Evolutionary conservation across 2,329 filamentous ascomycete species (phyloP).

Genomic region (Claviceps sp.): DNA sequence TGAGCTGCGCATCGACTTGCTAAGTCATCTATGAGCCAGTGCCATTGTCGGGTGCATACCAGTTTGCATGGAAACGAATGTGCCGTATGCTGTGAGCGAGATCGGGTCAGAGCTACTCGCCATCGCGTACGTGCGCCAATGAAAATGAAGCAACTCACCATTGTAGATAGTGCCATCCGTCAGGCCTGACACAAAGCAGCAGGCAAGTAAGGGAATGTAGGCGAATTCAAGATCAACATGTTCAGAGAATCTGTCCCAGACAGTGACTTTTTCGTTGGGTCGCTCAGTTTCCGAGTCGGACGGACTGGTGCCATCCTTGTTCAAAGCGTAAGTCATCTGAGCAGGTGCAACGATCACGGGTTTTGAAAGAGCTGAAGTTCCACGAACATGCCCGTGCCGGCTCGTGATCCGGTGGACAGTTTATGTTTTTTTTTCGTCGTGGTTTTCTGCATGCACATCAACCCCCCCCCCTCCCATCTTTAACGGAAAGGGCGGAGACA

Average conservation of each 20-base stretch:
- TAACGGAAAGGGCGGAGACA: not conserved
- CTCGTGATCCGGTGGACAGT: not conserved
- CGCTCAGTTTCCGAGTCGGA: conserved; percentile 8
- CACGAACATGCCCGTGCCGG: not conserved
- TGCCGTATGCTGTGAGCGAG: conserved; percentile 11
- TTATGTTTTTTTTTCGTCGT: not conserved
- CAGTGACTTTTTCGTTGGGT: conserved; percentile 4
- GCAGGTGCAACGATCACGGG: not conserved
- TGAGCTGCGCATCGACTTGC: not conserved
- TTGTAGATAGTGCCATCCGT: conserved; percentile 28
- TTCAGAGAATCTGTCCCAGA: conserved; percentile 4
- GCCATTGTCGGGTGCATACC: conserved; percentile 6
- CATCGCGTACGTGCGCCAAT: not conserved
- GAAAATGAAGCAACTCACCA: conserved; percentile 7
- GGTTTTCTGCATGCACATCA: not conserved
- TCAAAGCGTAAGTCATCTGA: not conserved
- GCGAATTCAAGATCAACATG: conserved; percentile 11
- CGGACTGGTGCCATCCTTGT: not conserved
- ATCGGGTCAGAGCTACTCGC: not conserved
- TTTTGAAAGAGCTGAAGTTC: not conserved
- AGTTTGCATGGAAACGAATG: conserved; percentile 26
- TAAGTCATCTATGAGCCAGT: not conserved
- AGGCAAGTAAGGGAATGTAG: conserved; percentile 18
- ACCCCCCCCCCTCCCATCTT: not conserved
- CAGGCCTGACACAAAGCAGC: conserved; percentile 25